Percentiles rank a stretch among this genome's conserved stretches.
These are phyloP conservation scores for Candida pseudoviswanathii DNA, from an alignment of 1,139 yeast species.

Conservation along the genomic window DNA sequence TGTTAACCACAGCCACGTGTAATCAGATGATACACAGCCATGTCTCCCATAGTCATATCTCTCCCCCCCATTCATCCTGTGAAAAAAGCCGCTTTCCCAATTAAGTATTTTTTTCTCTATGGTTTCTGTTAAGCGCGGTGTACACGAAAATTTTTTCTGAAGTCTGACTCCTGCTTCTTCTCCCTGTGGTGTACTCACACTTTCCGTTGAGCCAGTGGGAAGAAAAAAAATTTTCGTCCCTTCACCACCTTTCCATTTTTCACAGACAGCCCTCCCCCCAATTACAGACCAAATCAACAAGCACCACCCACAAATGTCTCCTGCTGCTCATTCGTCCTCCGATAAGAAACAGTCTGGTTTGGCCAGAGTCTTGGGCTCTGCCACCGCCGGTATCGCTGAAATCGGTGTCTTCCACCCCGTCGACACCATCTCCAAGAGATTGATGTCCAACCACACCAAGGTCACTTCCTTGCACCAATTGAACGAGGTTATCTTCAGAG, in stretches of 20 bases:
- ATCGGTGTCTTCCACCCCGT: slow-evolving; percentile 98
- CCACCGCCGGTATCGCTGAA: slow-evolving; percentile 96
- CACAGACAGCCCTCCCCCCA: background rate
- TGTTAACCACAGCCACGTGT: no score
- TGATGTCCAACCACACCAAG: slow-evolving; percentile 90
- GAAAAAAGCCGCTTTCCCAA: background rate
- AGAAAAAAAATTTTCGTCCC: background rate
- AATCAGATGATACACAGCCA: no score
- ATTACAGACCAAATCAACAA: no score
- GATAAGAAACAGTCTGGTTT: slow-evolving; percentile 88
- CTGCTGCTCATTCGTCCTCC: slow-evolving; percentile 36
- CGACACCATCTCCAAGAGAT: slow-evolving; percentile 95
- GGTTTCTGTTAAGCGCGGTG: slow-evolving; percentile 1
- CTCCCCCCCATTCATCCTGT: background rate
- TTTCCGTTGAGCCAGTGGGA: background rate
- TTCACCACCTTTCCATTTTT: background rate
- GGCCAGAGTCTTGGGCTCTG: slow-evolving; percentile 95
- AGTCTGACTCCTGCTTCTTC: background rate
- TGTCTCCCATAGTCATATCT: no score
- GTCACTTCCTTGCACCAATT: slow-evolving; percentile 65
- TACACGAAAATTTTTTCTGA: slow-evolving; percentile 5
- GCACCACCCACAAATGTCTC: slow-evolving; percentile 43
- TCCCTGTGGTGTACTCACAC: background rate
- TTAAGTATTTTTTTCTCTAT: background rate
- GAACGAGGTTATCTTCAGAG: slow-evolving; percentile 84